phyloP scores from a whole-genome alignment of 768 basidiomycete genomes.

The Leccinum boreale region DNA sequence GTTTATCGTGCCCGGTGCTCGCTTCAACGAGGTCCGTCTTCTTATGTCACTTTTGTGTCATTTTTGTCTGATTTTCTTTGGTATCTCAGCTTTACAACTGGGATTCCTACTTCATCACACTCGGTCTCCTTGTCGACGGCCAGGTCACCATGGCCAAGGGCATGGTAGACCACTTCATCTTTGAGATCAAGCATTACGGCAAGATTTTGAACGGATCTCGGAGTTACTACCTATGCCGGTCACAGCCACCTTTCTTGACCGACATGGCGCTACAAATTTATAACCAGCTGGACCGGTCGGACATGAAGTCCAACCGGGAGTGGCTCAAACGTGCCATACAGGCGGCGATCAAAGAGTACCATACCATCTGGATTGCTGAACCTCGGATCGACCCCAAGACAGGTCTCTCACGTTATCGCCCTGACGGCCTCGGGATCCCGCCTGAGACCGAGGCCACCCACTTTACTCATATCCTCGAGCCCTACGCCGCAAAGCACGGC shows the following conservation, averaged over 20 bases:
- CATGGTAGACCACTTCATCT: slow-evolving; percentile 99
- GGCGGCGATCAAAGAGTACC: slow-evolving; percentile 98
- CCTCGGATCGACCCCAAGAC: slow-evolving; percentile 94
- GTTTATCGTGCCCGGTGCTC: slow-evolving; percentile 94
- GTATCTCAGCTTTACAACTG: slow-evolving; percentile 78
- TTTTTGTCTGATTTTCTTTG: slow-evolving; percentile 4
- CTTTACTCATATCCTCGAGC: slow-evolving; percentile 96
- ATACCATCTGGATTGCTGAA: slow-evolving; percentile 93
- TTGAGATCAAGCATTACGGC: slow-evolving; percentile 97
- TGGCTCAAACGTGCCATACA: slow-evolving; percentile 97
- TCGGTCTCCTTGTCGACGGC: slow-evolving; percentile 93
- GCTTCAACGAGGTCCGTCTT: slow-evolving; percentile 82
- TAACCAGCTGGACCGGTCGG: slow-evolving; percentile 88
- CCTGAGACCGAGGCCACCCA: slow-evolving; percentile 99
- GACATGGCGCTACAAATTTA: slow-evolving; percentile 98
- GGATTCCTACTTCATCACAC: slow-evolving; percentile 93
- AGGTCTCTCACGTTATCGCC: slow-evolving; percentile 91
- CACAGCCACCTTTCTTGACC: slow-evolving; percentile 97
- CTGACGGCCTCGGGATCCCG: slow-evolving; percentile 92
- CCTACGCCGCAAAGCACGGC: slow-evolving; percentile 88
- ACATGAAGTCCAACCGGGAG: slow-evolving; percentile 68
- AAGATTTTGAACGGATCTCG: slow-evolving; percentile 97
- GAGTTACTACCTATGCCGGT: slow-evolving; percentile 91
- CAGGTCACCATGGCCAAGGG: slow-evolving; percentile 93
- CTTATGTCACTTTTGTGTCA: background rate